These are phyloP conservation scores for Candida nanaspora DNA, from an alignment of 805 yeast species.

Conservation along the genomic window DNA sequence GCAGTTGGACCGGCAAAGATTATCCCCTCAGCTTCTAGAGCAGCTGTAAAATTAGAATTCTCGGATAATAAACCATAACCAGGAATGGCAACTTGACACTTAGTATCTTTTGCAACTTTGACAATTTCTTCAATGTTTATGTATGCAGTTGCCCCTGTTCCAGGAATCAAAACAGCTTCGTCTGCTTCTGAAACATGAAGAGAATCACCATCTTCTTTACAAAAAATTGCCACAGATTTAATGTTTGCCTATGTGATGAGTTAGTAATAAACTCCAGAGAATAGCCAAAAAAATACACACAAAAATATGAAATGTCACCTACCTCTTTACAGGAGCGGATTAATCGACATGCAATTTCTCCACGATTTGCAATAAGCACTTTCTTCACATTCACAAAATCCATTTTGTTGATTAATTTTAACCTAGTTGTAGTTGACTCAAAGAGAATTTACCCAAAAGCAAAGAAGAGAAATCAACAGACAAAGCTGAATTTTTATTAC, in stretches of 20 bases:
- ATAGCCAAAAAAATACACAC: too few species aligned
- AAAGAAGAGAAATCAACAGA: too few species aligned
- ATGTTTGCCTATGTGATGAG: constrained; percentile 32
- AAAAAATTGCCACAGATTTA: constrained; percentile 78
- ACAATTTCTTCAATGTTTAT: constrained; percentile 79
- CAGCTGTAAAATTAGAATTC: constrained; percentile 91
- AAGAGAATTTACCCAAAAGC: too few species aligned
- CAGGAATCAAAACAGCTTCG: constrained; percentile 69
- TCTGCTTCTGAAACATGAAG: constrained; percentile 84
- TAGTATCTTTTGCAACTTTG: constrained; percentile 73
- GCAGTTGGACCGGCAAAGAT: constrained; percentile 95
- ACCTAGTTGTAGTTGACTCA: too few species aligned
- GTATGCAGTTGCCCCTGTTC: constrained; percentile 84
- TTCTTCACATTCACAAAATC: neutral
- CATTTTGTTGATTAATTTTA: neutral
- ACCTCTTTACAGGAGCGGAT: constrained; percentile 83
- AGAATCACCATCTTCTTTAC: constrained; percentile 85
- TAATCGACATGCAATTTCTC: constrained; percentile 95
- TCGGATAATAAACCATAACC: constrained; percentile 98
- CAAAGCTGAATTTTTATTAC: too few species aligned
- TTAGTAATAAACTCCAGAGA: too few species aligned
- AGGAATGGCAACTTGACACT: constrained; percentile 91
- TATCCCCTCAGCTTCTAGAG: constrained; percentile 75
- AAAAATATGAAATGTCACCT: too few species aligned
- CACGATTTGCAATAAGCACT: constrained; percentile 92